phyloP scores from a whole-genome alignment of 2,329 filamentous ascomycete genomes.

The Coniochaeta sp. region DNA sequence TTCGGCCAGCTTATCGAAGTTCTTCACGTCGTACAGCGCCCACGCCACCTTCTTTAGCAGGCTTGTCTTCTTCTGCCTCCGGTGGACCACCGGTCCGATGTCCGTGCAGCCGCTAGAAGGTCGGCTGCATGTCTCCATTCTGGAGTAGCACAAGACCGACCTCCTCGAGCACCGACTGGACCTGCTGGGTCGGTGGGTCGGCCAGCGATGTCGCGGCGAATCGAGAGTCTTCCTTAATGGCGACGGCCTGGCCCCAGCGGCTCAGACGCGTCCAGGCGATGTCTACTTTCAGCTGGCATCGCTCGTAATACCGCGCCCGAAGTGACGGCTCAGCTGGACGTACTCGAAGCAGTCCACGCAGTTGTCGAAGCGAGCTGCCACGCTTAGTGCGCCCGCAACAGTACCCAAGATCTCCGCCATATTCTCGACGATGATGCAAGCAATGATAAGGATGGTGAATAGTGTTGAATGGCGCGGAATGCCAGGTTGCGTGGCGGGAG shows the following conservation, averaged over 20 bases:
- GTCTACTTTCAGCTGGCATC: slow-evolving; percentile 23
- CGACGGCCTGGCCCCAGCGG: slow-evolving; percentile 25
- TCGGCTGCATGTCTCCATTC: not conserved
- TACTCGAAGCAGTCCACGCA: slow-evolving; percentile 32
- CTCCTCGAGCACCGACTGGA: slow-evolving; percentile 15
- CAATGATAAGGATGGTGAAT: not conserved
- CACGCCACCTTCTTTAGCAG: slow-evolving; percentile 13
- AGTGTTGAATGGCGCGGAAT: not conserved
- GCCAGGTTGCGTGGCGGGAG: not conserved
- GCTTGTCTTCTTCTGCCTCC: slow-evolving; percentile 11
- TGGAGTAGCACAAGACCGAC: slow-evolving; percentile 9
- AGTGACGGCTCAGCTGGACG: slow-evolving; percentile 26
- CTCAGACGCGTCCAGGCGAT: slow-evolving; percentile 21
- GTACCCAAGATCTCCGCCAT: slow-evolving; percentile 16
- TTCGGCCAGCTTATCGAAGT: slow-evolving; percentile 14
- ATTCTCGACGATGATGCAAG: not conserved
- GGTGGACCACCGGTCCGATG: slow-evolving; percentile 1
- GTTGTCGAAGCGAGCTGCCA: slow-evolving; percentile 27
- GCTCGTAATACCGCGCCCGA: slow-evolving; percentile 25
- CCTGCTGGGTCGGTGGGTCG: slow-evolving; percentile 9
- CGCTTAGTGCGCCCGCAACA: slow-evolving; percentile 7
- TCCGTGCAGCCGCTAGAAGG: slow-evolving; percentile 1
- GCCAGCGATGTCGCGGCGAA: slow-evolving; percentile 10
- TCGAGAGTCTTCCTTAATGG: slow-evolving; percentile 19
- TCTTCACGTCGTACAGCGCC: slow-evolving; percentile 15